Evolutionary conservation across 2,329 filamentous ascomycete genomes (phyloP).

Genomic region (Colletotrichum horii): DNA sequence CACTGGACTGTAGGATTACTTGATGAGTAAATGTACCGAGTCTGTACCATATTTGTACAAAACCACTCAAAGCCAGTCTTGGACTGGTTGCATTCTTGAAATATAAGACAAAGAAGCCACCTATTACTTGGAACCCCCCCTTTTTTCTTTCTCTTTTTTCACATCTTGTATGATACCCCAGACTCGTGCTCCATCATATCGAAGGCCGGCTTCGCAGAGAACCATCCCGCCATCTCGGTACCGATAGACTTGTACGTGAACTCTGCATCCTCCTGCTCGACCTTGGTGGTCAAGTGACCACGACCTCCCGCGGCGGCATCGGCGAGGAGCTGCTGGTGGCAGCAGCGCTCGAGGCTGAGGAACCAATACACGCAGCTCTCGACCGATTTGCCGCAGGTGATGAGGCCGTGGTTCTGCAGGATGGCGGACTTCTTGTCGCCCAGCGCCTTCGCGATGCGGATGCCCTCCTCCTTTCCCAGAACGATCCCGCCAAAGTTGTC

Average conservation of each 20-base stretch:
- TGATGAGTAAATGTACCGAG: slow-evolving; percentile 45
- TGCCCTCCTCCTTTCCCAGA: slow-evolving; percentile 55
- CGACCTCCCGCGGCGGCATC: slow-evolving; percentile 66
- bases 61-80: background rate
- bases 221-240: slow-evolving; percentile 67
- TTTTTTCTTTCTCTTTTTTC: too few species aligned
- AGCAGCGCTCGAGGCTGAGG: slow-evolving; percentile 53
- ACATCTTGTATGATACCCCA: slow-evolving; percentile 9
- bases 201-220: slow-evolving; percentile 74
- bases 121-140: background rate
- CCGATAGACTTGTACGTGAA: slow-evolving; percentile 73
- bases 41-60: slow-evolving; percentile 2
- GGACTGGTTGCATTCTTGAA: background rate
- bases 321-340: slow-evolving; percentile 54
- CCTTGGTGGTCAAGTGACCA: slow-evolving; percentile 69
- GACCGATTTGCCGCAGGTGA: slow-evolving; percentile 54
- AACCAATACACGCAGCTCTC: slow-evolving; percentile 62
- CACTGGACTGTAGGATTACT: slow-evolving; percentile 75
- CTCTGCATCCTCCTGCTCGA: slow-evolving; percentile 69
- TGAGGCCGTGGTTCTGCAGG: slow-evolving; percentile 59
- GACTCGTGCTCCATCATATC: slow-evolving; percentile 50
- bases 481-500: slow-evolving; percentile 57
- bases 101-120: background rate
- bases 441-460: slow-evolving; percentile 50
- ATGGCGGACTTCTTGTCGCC: slow-evolving; percentile 56